Conservation (phyloP, 106 monocot genomes). For the Triglochin maritima region DNA sequence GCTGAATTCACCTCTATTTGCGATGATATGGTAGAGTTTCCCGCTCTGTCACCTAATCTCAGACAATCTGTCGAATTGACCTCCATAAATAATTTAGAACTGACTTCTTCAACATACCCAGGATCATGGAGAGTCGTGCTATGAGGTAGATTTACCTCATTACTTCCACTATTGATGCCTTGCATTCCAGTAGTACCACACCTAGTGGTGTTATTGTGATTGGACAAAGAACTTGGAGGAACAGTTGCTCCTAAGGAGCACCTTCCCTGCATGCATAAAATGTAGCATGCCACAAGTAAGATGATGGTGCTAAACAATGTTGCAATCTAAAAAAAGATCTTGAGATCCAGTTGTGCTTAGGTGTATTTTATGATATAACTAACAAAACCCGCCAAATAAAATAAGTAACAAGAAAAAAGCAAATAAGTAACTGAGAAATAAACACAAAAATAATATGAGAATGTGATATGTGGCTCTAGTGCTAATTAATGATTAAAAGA, state of each 20-base stretch:
- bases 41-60: neutral
- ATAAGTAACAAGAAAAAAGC: too few relatives aligned
- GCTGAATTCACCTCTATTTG: neutral
- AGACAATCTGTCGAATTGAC: neutral
- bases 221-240: slow-evolving; percentile 11
- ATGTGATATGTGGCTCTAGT: too few relatives aligned
- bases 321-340: too few relatives aligned
- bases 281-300: neutral
- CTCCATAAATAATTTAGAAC: neutral
- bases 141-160: neutral
- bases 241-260: slow-evolving; percentile 13
- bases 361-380: too few relatives aligned
- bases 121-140: neutral
- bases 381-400: too few relatives aligned
- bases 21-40: neutral
- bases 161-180: neutral
- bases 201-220: slow-evolving; percentile 13
- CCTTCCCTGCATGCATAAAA: slow-evolving; percentile 19
- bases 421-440: too few relatives aligned
- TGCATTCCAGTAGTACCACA: slow-evolving; percentile 4
- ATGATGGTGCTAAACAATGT: too few relatives aligned
- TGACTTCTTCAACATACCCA: slow-evolving; percentile 6
- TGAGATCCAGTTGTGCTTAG: too few relatives aligned
- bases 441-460: too few relatives aligned
- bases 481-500: too few relatives aligned